These are phyloP conservation scores for Nemania diffusa DNA, from an alignment of 2,329 filamentous ascomycete genomes.

Conservation along the genomic window DNA sequence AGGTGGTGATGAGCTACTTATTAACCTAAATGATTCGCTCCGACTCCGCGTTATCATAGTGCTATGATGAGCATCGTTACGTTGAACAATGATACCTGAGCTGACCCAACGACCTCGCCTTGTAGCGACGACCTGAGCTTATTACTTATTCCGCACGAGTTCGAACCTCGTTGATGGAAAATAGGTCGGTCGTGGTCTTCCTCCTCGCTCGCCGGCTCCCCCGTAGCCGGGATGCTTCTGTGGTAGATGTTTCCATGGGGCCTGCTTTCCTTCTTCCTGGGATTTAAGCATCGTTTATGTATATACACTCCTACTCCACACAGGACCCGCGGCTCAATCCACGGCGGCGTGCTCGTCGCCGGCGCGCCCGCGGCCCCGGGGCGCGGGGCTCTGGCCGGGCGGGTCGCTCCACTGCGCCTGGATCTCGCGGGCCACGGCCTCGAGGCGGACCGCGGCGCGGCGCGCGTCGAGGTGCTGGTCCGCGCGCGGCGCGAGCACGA, in stretches of 20 bases:
- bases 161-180: background rate
- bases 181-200: background rate
- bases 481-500: slow-evolving; percentile 63
- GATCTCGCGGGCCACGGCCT: slow-evolving; percentile 64
- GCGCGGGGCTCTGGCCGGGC: background rate
- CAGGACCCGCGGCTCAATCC: background rate
- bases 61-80: background rate
- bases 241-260: background rate
- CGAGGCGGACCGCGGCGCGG: slow-evolving; percentile 62
- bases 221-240: background rate
- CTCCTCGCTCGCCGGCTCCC: background rate
- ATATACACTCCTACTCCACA: too few relatives aligned
- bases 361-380: background rate
- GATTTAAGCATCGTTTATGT: background rate
- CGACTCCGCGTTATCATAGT: background rate
- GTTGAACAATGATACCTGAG: background rate
- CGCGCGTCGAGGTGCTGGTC: slow-evolving; percentile 63
- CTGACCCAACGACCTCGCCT: background rate
- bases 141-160: too few relatives aligned
- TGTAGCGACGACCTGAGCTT: background rate
- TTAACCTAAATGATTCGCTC: background rate
- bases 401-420: slow-evolving; percentile 63
- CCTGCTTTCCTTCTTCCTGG: background rate
- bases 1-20: background rate
- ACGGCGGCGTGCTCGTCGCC: background rate